A percentile compares a stretch with the other conserved stretches of the same genome.
Conservation (phyloP, 345 rosid genomes). For the Punica granatum region DNA sequence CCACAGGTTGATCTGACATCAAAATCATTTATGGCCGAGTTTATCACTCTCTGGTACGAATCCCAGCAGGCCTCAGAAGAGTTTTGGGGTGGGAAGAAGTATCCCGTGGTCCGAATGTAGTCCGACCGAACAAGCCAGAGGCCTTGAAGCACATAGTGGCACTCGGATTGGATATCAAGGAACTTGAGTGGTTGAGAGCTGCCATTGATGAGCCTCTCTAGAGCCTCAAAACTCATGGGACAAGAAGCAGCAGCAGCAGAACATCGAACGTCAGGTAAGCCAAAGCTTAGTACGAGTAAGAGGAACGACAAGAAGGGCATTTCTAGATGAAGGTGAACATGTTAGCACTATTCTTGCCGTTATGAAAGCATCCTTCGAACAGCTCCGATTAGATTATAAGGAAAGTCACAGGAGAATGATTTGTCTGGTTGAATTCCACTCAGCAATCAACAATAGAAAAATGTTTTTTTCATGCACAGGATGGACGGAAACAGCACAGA, state of each 20-base stretch:
- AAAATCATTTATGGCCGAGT: conserved; percentile 23
- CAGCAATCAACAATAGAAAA: too few relatives aligned
- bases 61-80: conserved; percentile 70
- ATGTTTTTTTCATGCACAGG: too few relatives aligned
- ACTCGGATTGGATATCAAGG: conserved; percentile 18
- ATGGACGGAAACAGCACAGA: too few relatives aligned
- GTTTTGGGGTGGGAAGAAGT: conserved; percentile 46
- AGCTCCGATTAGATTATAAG: too few relatives aligned
- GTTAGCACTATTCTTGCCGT: too few relatives aligned
- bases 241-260: conserved; percentile 22
- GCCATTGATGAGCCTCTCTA: conserved; percentile 18
- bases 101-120: conserved; percentile 37
- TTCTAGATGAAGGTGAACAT: too few relatives aligned
- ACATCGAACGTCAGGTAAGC: not conserved
- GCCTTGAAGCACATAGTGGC: conserved; percentile 51
- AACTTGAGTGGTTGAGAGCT: conserved; percentile 8
- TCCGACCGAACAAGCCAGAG: conserved; percentile 57
- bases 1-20: conserved; percentile 51
- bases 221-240: conserved; percentile 50
- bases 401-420: too few relatives aligned
- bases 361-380: too few relatives aligned
- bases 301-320: not conserved
- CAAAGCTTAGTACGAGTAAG: conserved; percentile 1
- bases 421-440: too few relatives aligned
- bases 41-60: conserved; percentile 29